Base-by-base conservation (phyloP, 345 rosid species). In the Populus ilicifolia region DNA sequence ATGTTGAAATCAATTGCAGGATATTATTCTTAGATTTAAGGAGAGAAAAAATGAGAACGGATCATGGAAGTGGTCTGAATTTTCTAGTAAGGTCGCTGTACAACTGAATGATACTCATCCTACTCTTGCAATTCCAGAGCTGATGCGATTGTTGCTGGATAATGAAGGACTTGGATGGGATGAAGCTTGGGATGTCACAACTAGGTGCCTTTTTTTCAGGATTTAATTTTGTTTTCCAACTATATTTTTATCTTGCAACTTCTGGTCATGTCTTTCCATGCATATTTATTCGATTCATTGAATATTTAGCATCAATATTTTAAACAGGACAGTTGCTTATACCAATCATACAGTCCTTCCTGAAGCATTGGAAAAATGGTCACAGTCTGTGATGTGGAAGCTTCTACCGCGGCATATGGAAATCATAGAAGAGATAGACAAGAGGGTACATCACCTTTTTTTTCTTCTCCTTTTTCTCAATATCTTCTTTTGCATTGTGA, bases 401-500 rank as follows among this genome's bases (percentile, higher is more conserved):
- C 96, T 95, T 83, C 97, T 95, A 84, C 99, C 99, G 84, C 99
- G 99, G 76, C 99, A 93, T 81, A 92, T 95, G 98, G 99, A 95
- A 83, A 95, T 95, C 83, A 93, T 93, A 83, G 92, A 86, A 81
- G 99, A 95, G 83, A 92, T 93, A 73, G 94, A 95, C 81, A 95
- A 84, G 79, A 88, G 98, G 90, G 99, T 93, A 90, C 67, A 64
- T 48, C 63, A 29, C 71, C 17, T 46, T 13, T 13, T 39, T 33
- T 33, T 73, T 33, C 70, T 75, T 69, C 69, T 21, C n/a, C n/a
- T 54, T 38, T 23, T 52, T 23, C 61, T 79, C 48, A 48, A n/a
- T 39, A 33, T 70, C 41, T 78, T 76, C 56, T 62, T 72, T 13
- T 72, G 13, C n/a, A 27, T 46, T 73, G 13, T 67, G 72, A 76